Base-by-base conservation (phyloP, 2,329 filamentous ascomycete genomes). In the Pseudocercospora fijiensis region DNA sequence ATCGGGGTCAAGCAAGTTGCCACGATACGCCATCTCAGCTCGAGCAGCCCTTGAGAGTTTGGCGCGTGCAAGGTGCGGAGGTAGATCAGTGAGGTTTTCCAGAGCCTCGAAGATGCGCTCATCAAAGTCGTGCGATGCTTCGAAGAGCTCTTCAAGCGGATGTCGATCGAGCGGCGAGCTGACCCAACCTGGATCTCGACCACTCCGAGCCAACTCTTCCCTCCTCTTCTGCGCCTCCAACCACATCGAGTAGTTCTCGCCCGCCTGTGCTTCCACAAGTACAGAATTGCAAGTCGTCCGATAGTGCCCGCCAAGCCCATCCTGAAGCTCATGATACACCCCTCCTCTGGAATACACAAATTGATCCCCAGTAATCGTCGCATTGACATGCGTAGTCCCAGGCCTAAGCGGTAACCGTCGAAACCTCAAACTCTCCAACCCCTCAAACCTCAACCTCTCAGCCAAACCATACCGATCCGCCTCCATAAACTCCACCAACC, bases 391-490 rank as follows among this genome's bases (percentile, higher is more conserved):
- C 28, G 55, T 27, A 9, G 33, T 24, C 3, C 33, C 64, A 10
- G 67, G 60, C 10, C 63, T 51, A 18, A 76, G 69, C n/a, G 76
- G 74, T 28, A 81, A 62, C 5, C 80, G 73, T 27, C 80, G 75
- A 41, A 81, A 66, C 2, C 80, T 76, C 22, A 82, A 63, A 33
- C 75, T 79, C 60, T 81, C 74, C 2, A 82, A 69, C 0, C 75
- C 76, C 7, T 64, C 67, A 2, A 75, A 71, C 51, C 75, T 65
- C 5, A 73, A 65, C 8, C 53, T 33, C 9, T 65, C 41, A 4
- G 74, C 72, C 9, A 75, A 53, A 6, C 58, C 61, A 18, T 71
- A 67, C 2, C 67, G 69, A 45, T 70, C 63, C 2, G 53, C 4
- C 30, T 1, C 27, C 20, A 0, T 63, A 52, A 2, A 71, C 30